phyloP scores from a whole-genome alignment of 257 asterid species.

The Solanum clarkiae region DNA sequence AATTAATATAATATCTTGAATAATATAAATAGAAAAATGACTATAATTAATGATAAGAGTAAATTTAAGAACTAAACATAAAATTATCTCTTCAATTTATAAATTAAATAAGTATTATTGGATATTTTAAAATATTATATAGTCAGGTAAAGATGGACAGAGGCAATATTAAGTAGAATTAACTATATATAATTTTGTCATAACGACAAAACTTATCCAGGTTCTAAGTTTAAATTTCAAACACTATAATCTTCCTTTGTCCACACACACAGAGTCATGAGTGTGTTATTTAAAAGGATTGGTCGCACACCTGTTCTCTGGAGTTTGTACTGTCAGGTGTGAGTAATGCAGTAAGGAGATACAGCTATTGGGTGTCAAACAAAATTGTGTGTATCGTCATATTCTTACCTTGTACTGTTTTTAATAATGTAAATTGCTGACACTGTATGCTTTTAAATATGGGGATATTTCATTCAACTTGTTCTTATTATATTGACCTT shows the following conservation, averaged over 20 bases:
- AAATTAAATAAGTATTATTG: too few species aligned
- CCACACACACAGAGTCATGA: background rate
- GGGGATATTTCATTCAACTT: background rate
- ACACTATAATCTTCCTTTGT: background rate
- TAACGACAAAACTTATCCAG: too few species aligned
- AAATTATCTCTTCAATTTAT: too few species aligned
- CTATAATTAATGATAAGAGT: too few species aligned
- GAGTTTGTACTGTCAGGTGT: background rate
- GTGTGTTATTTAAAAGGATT: background rate
- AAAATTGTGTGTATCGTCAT: background rate
- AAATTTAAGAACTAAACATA: too few species aligned
- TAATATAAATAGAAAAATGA: too few species aligned
- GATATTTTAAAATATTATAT: too few species aligned
- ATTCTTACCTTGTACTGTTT: background rate
- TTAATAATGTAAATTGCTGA: background rate
- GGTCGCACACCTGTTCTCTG: background rate
- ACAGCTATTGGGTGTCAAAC: background rate
- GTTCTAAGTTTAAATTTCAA: too few species aligned
- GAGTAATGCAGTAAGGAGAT: background rate
- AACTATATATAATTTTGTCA: too few species aligned
- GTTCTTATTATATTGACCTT: background rate
- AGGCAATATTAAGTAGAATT: too few species aligned
- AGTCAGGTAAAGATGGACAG: too few species aligned
- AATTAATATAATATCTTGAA: too few species aligned
- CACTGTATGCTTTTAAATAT: background rate